These are phyloP conservation scores for Prunus padus DNA, from an alignment of 306 rosid genomes.

Conservation along the genomic window DNA sequence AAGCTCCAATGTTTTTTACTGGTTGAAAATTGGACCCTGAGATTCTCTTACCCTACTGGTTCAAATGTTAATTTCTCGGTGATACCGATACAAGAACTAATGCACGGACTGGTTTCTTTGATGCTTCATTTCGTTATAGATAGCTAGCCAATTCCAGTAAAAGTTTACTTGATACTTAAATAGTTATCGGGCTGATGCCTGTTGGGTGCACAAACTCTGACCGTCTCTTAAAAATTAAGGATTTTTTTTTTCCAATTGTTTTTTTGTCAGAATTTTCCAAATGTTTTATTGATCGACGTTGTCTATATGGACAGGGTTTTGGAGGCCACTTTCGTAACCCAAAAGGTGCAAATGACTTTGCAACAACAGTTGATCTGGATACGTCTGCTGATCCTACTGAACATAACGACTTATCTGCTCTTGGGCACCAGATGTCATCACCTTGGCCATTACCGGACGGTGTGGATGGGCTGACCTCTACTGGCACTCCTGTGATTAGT, in stretches of 20 bases:
- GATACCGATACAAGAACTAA: not conserved
- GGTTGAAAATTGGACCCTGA: conserved; percentile 13
- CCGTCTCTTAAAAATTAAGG: not conserved
- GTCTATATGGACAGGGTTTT: conserved; percentile 50
- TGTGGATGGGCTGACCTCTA: conserved; percentile 36
- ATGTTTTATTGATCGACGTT: conserved; percentile 3
- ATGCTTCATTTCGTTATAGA: not conserved
- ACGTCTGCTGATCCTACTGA: conserved; percentile 41
- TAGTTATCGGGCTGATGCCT: not conserved
- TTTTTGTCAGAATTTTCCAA: too few species aligned
- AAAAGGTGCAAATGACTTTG: conserved; percentile 29
- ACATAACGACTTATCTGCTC: conserved; percentile 54
- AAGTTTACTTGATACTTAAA: not conserved
- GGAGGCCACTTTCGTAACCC: conserved; percentile 49
- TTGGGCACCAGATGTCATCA: conserved; percentile 35
- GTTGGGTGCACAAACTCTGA: conserved; percentile 7
- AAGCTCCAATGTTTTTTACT: conserved; percentile 33
- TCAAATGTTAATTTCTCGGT: not conserved
- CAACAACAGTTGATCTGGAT: conserved; percentile 46
- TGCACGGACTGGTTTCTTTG: not conserved
- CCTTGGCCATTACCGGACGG: conserved; percentile 61
- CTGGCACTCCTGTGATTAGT: conserved; percentile 27
- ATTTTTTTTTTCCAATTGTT: not conserved
- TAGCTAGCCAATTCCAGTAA: not conserved
- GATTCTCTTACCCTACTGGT: not conserved